Base-by-base conservation (phyloP, 345 rosid species). In the Eucalyptus cloeziana region DNA sequence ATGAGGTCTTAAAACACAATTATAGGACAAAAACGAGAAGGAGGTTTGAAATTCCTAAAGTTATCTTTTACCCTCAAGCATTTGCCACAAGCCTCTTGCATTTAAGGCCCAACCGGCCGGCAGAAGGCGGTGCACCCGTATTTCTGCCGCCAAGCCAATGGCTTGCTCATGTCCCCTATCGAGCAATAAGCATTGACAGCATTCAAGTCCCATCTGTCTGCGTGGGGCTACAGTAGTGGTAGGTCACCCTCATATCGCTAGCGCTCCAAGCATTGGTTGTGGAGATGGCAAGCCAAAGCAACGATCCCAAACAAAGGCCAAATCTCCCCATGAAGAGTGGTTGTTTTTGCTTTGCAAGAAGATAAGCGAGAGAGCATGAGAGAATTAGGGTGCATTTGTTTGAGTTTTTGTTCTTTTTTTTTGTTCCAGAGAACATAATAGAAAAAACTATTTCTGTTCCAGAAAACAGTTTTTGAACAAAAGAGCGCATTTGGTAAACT, bases 121-220 rank as follows among this genome's bases (percentile, higher is more conserved):
- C 96, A 94, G n/a, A 94, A 95, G 54, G 98, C 95, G 1, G 97
- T 94, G 96, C 97, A 94, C 5, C 96, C 98, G 56, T 94, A 91
- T 62, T 88, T 93, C 7, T 86, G 89, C 21, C 97, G 92, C 99
- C 98, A 94, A 15, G 88, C 88, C 52, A 92, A 87, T 7, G 98
- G 95, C 62, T 93, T 92, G 76, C 47, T 87, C 33, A 94, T 96
- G 33, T 95, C 97, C 95, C 97, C 93, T 3, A 95, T 90, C 2
- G 98, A 87, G 86, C 98, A 94, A 62, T 76, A 95, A 64, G 93
- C 95, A 79, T 94, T 90, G 7, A 88, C 96, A 2, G 93, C 90
- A 31, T 14, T 90, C 92, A 95, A 89, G 79, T 93, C 89, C 97
- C 97, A 95, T 8, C 91, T 90, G 45, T 83, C 40, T 92, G 91